phyloP scores from a whole-genome alignment of 257 asterid species.

The Salvia miltiorrhiza region DNA sequence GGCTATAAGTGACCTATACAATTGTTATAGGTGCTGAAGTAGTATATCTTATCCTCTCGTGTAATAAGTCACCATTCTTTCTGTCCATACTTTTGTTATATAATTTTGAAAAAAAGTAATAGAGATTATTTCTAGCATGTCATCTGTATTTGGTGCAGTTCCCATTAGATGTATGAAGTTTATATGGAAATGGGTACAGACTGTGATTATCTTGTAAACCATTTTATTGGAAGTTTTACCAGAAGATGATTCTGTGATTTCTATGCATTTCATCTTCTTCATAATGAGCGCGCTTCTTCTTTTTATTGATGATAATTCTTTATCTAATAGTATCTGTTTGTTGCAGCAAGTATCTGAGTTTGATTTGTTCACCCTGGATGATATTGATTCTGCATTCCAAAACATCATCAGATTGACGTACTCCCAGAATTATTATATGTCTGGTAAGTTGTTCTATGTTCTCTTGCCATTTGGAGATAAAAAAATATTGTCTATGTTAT shows the following conservation, averaged over 20 bases:
- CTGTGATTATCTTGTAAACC: conserved; percentile 15
- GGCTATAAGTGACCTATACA: neutral
- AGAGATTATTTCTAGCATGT: neutral
- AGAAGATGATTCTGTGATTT: neutral
- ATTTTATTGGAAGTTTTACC: neutral
- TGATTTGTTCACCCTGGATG: conserved; percentile 92
- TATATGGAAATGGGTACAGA: conserved; percentile 4
- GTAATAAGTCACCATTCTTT: neutral
- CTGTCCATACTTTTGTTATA: neutral
- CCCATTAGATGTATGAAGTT: neutral
- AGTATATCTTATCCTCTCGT: neutral
- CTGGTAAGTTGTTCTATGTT: conserved; percentile 55
- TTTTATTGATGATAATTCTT: neutral
- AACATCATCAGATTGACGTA: conserved; percentile 82
- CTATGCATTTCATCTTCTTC: neutral
- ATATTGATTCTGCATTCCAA: conserved; percentile 84
- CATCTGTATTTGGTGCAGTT: conserved; percentile 9
- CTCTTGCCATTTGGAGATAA: neutral
- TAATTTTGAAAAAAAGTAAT: neutral
- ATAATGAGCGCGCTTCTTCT: neutral
- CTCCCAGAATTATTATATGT: conserved; percentile 83
- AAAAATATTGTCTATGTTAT: neutral
- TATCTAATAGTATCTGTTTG: conserved; percentile 23
- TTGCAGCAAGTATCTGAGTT: conserved; percentile 96
- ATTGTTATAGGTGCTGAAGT: neutral